These are phyloP conservation scores for Zelopaecilomyces penicillatus DNA, from an alignment of 2,329 filamentous ascomycete genomes.

Conservation along the genomic window DNA sequence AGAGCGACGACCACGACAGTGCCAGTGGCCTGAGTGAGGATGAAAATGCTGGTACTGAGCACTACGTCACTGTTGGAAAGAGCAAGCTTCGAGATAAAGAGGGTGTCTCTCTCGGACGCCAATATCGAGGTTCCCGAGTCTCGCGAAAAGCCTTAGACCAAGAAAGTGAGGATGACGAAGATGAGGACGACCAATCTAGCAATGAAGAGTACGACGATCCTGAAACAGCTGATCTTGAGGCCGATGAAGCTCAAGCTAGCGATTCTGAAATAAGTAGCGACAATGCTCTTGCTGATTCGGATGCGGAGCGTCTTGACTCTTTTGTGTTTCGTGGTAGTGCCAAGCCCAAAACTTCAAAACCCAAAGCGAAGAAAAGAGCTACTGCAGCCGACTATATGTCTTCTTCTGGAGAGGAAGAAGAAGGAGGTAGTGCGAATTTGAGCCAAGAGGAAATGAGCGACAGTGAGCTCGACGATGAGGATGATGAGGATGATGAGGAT, in stretches of 20 bases:
- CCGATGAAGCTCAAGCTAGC: slow-evolving; percentile 39
- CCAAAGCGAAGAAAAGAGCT: slow-evolving; percentile 32
- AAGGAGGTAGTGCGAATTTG: slow-evolving; percentile 21
- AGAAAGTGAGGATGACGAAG: slow-evolving; percentile 43
- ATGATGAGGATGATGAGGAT: slow-evolving; percentile 29
- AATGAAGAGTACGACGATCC: slow-evolving; percentile 49
- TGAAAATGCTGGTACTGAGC: slow-evolving; percentile 63
- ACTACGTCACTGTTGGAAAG: slow-evolving; percentile 77
- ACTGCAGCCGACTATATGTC: slow-evolving; percentile 52
- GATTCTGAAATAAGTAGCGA: slow-evolving; percentile 58
- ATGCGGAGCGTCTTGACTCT: slow-evolving; percentile 71
- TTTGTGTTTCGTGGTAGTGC: slow-evolving; percentile 58
- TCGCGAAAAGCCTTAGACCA: slow-evolving; percentile 59
- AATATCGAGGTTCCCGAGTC: slow-evolving; percentile 71
- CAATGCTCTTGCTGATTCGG: slow-evolving; percentile 70
- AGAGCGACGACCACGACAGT: slow-evolving; percentile 47
- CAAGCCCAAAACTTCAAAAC: slow-evolving; percentile 30
- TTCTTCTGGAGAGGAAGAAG: slow-evolving; percentile 32
- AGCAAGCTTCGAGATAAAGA: slow-evolving; percentile 74
- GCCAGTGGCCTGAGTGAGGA: slow-evolving; percentile 41
- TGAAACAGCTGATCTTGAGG: slow-evolving; percentile 44
- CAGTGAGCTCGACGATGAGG: slow-evolving; percentile 29
- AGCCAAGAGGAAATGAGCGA: slow-evolving; percentile 25
- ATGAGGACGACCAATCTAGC: slow-evolving; percentile 32
- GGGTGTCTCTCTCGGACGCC: slow-evolving; percentile 59